A percentile compares a stretch with the other conserved stretches of the same genome.
Conservation (phyloP, 2,329 filamentous ascomycete genomes). For the Didymella sp. region DNA sequence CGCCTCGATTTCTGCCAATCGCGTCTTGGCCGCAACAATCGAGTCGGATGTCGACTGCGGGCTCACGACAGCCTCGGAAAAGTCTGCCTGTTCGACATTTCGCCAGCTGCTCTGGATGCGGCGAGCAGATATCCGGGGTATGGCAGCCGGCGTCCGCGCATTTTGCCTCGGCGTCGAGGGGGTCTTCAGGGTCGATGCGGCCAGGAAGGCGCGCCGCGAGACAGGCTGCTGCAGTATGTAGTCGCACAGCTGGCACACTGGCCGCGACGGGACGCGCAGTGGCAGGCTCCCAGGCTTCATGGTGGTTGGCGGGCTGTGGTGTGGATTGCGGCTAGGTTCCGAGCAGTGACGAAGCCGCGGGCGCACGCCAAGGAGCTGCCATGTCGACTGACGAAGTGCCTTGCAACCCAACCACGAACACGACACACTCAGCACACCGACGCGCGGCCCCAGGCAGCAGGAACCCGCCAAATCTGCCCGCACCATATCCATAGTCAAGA, state of each 20-base stretch:
- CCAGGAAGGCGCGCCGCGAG: conserved; percentile 38
- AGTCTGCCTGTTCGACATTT: conserved; percentile 20
- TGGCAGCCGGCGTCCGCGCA: conserved; percentile 25
- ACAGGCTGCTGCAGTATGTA: conserved; percentile 41
- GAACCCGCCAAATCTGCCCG: conserved; percentile 6
- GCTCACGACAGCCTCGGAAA: conserved; percentile 21
- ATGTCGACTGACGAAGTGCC: conserved; percentile 12
- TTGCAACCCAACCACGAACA: conserved; percentile 23
- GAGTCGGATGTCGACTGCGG: conserved; percentile 28
- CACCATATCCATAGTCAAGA: background rate
- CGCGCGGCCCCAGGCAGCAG: conserved; percentile 28
- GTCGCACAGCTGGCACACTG: conserved; percentile 46
- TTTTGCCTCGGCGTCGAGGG: conserved; percentile 36
- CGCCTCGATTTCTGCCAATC: conserved; percentile 36
- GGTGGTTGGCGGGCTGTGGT: conserved; percentile 13
- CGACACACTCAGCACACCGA: conserved; percentile 27
- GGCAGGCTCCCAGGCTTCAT: conserved; percentile 42
- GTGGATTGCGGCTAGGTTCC: conserved; percentile 1
- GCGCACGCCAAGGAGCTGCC: conserved; percentile 12
- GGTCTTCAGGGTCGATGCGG: conserved; percentile 32
- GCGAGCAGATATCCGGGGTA: conserved; percentile 28
- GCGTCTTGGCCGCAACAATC: conserved; percentile 29
- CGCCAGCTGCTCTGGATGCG: conserved; percentile 30
- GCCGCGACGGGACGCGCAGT: conserved; percentile 39
- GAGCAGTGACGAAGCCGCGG: conserved; percentile 14